Conservation (phyloP, 148 eudicot species). For the Polygonum maritimum region DNA sequence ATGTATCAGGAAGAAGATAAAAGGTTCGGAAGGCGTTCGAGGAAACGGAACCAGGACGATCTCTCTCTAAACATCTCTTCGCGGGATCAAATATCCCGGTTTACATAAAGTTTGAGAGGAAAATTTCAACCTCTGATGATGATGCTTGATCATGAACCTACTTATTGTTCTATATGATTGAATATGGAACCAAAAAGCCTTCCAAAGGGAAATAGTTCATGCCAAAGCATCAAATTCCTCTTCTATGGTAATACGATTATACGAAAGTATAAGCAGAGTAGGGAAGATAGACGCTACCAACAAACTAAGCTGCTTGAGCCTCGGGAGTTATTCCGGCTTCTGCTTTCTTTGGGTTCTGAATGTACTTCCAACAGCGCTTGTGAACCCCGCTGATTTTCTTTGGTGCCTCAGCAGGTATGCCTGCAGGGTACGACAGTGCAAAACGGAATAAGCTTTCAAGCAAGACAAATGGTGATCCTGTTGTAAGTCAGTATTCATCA, state of each 20-base stretch:
- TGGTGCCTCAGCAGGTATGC: constrained; percentile 55
- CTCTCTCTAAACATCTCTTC: no score
- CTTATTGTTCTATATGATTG: not conserved
- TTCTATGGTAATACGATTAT: not conserved
- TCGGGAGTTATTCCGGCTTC: not conserved
- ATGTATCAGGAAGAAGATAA: no score
- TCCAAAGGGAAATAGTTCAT: not conserved
- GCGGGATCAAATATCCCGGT: no score
- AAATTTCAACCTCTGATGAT: not conserved
- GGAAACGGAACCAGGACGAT: no score
- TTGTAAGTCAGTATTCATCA: not conserved
- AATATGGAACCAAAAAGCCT: not conserved
- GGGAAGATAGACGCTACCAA: no score
- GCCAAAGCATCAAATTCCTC: not conserved
- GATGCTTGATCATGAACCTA: not conserved
- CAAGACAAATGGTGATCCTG: not conserved
- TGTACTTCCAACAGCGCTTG: constrained; percentile 93
- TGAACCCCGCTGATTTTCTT: constrained; percentile 95
- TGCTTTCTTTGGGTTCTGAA: constrained; percentile 32
- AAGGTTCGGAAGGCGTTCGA: no score
- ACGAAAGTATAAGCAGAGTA: not conserved
- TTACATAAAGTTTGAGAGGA: not conserved
- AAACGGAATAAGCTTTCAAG: not conserved
- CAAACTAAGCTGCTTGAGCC: constrained; percentile 19
- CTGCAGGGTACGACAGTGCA: constrained; percentile 23